Conservation (phyloP, 768 basidiomycete species). For the Xanthoconium purpureum region DNA sequence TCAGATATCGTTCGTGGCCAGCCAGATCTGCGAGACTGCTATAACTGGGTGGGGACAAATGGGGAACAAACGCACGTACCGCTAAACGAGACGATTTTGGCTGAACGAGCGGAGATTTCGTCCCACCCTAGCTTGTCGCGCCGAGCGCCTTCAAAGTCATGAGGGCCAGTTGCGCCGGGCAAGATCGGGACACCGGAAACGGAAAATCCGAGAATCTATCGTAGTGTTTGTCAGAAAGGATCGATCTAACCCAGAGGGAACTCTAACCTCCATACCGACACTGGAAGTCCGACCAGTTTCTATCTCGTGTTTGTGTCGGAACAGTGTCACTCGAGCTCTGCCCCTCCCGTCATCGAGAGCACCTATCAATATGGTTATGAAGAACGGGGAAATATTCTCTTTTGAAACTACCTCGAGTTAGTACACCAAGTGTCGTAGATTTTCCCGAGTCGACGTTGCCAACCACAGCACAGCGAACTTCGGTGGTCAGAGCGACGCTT, state of each 20-base stretch:
- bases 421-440: constrained; percentile 89
- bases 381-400: constrained; percentile 19
- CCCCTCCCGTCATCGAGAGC: constrained; percentile 80
- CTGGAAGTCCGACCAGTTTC: constrained; percentile 94
- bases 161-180: constrained; percentile 55
- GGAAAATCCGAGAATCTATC: constrained; percentile 84
- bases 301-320: constrained; percentile 96
- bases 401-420: constrained; percentile 72
- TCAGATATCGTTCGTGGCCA: constrained; percentile 89
- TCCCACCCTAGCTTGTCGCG: constrained; percentile 95
- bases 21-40: constrained; percentile 69
- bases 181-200: constrained; percentile 75
- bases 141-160: constrained; percentile 62
- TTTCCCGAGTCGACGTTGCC: constrained; percentile 96
- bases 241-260: background rate
- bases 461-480: constrained; percentile 93
- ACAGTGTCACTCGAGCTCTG: constrained; percentile 80
- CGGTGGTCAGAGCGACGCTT: constrained; percentile 74
- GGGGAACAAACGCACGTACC: constrained; percentile 39
- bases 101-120: constrained; percentile 82
- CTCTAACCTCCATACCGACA: constrained; percentile 92
- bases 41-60: background rate
- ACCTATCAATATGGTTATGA: constrained; percentile 39
- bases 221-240: background rate
- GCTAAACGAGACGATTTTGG: constrained; percentile 94